Conservation (phyloP, 2,329 filamentous ascomycete species). For the Fusarium illudens region DNA sequence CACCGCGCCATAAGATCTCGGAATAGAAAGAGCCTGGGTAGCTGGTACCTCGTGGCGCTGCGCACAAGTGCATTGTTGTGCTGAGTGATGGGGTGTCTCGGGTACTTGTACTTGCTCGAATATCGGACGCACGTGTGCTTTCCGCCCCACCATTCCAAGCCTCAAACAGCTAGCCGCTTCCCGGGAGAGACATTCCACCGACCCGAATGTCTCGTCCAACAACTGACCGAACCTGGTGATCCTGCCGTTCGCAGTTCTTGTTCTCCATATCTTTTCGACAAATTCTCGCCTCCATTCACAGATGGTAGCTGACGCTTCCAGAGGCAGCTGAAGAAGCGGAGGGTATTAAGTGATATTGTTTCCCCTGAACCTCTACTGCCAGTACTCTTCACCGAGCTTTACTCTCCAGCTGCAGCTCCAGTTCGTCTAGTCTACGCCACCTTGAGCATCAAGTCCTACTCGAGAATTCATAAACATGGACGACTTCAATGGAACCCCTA, state of each 20-base stretch:
- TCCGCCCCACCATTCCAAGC: constrained; percentile 18
- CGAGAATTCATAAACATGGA: constrained; percentile 37
- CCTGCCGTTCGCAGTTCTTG: constrained; percentile 15
- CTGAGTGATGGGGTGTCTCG: neutral
- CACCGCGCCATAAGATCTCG: neutral
- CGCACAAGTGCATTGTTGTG: too few relatives aligned
- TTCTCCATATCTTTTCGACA: constrained; percentile 5
- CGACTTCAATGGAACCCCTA: constrained; percentile 39
- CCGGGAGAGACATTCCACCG: constrained; percentile 35
- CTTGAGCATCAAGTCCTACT: constrained; percentile 2
- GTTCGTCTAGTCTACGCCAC: constrained; percentile 19
- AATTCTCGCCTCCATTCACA: neutral
- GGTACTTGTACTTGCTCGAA: constrained; percentile 14
- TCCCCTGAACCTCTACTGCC: constrained; percentile 1
- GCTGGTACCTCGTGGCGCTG: neutral
- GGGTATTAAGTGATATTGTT: constrained; percentile 8
- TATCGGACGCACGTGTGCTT: constrained; percentile 4
- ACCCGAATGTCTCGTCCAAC: constrained; percentile 28
- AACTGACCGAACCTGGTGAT: constrained; percentile 18
- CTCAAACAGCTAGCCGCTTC: constrained; percentile 20
- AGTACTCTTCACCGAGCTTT: constrained; percentile 6
- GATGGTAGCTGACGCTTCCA: constrained; percentile 23
- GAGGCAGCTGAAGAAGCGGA: constrained; percentile 25
- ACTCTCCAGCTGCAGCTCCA: neutral
- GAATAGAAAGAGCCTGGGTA: neutral